These are phyloP conservation scores for Candida gigantensis DNA, from an alignment of 1,139 yeast species.

Conservation along the genomic window DNA sequence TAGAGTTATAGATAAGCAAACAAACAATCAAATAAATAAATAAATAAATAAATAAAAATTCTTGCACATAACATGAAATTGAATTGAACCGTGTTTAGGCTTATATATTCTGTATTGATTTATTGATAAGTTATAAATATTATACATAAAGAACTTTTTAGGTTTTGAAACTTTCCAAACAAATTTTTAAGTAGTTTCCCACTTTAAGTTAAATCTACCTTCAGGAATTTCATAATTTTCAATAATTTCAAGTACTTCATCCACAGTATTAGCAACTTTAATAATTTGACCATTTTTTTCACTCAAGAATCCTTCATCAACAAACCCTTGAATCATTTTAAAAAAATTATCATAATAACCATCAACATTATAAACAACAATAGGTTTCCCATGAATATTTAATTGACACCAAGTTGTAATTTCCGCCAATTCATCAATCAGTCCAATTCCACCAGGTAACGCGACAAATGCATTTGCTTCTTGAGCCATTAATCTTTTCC, in stretches of 20 bases:
- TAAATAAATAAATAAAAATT: not conserved
- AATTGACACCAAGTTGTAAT: slow-evolving; percentile 86
- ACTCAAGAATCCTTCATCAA: slow-evolving; percentile 68
- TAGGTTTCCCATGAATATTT: slow-evolving; percentile 81
- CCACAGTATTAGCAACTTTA: slow-evolving; percentile 66
- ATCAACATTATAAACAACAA: slow-evolving; percentile 72
- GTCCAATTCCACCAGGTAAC: slow-evolving; percentile 91
- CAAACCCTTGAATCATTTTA: slow-evolving; percentile 56
- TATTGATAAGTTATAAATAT: no score
- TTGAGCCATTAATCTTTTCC: slow-evolving; percentile 83
- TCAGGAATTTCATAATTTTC: slow-evolving; percentile 66
- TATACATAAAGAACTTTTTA: no score
- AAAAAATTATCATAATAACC: slow-evolving; percentile 79
- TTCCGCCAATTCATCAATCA: slow-evolving; percentile 87
- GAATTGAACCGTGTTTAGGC: no score
- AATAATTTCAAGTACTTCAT: slow-evolving; percentile 64
- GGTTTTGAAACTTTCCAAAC: no score
- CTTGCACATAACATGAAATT: no score
- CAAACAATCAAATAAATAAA: not conserved
- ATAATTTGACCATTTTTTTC: slow-evolving; percentile 67
- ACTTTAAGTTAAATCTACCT: slow-evolving; percentile 72
- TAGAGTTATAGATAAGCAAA: slow-evolving; percentile 1
- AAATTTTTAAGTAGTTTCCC: slow-evolving; percentile 47
- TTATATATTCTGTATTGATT: no score
- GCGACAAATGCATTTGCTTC: slow-evolving; percentile 89